A percentile compares a stretch with the other conserved stretches of the same genome.
Evolutionary conservation across 1,139 yeast species (phyloP).

Genomic region (Magnusiomyces tetraspermus): DNA sequence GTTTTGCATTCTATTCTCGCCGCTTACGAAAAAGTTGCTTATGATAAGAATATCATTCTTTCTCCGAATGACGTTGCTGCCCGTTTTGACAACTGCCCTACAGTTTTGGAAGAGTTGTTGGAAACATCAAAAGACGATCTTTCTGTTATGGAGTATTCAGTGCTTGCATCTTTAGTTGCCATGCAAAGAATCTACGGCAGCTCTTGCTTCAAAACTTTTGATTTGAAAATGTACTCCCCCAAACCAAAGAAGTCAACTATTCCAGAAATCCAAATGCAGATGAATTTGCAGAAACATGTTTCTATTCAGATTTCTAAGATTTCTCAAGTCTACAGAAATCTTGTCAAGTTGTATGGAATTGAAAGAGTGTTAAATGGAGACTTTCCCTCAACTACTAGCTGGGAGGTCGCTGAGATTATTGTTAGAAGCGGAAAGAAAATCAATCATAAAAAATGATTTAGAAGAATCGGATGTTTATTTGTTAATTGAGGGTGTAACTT

Average conservation of each 20-base stretch:
- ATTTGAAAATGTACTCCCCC: neutral
- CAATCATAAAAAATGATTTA: too few species aligned
- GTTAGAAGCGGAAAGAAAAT: too few species aligned
- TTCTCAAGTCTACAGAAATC: slow-evolving; percentile 3
- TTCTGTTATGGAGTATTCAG: neutral
- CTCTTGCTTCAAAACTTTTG: neutral
- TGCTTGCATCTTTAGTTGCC: neutral
- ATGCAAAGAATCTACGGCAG: neutral
- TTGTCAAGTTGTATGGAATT: slow-evolving; percentile 1
- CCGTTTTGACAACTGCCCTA: neutral
- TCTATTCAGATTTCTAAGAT: neutral
- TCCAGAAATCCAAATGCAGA: neutral
- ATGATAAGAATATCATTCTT: neutral
- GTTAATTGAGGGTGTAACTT: too few species aligned
- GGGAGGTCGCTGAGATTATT: neutral
- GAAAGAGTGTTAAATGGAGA: neutral
- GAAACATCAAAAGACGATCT: neutral
- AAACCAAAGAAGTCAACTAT: neutral
- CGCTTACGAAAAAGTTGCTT: neutral
- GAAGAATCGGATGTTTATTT: too few species aligned
- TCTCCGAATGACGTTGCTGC: neutral
- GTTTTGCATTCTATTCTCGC: neutral
- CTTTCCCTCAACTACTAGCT: neutral
- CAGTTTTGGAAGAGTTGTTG: neutral
- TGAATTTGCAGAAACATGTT: neutral